A percentile compares a stretch with the other conserved stretches of the same genome.
Evolutionary conservation across 2,329 filamentous ascomycete species (phyloP).

Genomic region (Zymoseptoria brevis): DNA sequence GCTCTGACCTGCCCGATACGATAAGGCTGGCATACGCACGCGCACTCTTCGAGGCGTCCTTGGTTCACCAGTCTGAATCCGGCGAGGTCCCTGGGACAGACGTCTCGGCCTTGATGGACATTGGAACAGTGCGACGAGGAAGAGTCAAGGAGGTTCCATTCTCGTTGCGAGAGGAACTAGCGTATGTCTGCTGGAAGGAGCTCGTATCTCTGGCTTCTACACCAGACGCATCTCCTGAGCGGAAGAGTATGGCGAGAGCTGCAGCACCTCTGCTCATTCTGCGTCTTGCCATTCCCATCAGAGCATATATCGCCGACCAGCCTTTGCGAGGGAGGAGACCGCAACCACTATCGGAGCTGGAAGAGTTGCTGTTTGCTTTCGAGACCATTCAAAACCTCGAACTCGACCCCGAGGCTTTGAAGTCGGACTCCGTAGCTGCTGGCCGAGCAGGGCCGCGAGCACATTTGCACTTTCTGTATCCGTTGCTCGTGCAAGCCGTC

Average conservation of each 20-base stretch:
- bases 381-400: constrained; percentile 56
- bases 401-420: constrained; percentile 51
- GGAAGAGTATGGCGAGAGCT: constrained; percentile 61
- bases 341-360: constrained; percentile 71
- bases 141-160: constrained; percentile 62
- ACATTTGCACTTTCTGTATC: constrained; percentile 75
- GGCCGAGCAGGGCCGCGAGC: constrained; percentile 48
- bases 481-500: constrained; percentile 60
- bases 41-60: constrained; percentile 71
- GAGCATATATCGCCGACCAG: constrained; percentile 82
- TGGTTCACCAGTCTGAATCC: constrained; percentile 60
- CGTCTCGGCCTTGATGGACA: constrained; percentile 48
- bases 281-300: constrained; percentile 70
- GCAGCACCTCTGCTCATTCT: constrained; percentile 75
- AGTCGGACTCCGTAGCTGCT: constrained; percentile 14
- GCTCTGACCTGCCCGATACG: constrained; percentile 54
- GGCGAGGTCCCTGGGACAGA: constrained; percentile 48
- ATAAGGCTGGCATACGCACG: constrained; percentile 63
- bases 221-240: constrained; percentile 28
- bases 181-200: constrained; percentile 72
- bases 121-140: constrained; percentile 61
- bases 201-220: constrained; percentile 42
- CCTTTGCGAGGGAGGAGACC: constrained; percentile 83
- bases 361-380: constrained; percentile 68
- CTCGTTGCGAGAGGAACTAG: constrained; percentile 61